These are phyloP conservation scores for Candida insectorum DNA, from an alignment of 805 yeast genomes.

Conservation along the genomic window DNA sequence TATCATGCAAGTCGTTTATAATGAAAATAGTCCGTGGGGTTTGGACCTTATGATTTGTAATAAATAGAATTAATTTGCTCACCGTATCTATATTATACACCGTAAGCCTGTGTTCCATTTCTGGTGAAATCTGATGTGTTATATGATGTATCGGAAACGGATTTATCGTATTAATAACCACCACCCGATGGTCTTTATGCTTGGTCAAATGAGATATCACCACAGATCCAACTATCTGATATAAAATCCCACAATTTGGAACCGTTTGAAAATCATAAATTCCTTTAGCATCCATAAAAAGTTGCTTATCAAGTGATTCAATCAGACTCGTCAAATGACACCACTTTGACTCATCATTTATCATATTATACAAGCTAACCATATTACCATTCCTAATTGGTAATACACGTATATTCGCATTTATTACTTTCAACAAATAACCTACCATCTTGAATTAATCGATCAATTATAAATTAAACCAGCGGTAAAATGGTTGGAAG, in stretches of 20 bases:
- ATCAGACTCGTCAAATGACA: slow-evolving; percentile 25
- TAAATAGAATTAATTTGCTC: slow-evolving; percentile 8
- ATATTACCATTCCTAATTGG: slow-evolving; percentile 10
- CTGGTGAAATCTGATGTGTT: slow-evolving; percentile 15
- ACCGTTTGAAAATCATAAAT: slow-evolving; percentile 36
- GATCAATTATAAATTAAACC: no score
- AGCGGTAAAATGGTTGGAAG: not conserved
- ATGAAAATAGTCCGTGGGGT: slow-evolving; percentile 18
- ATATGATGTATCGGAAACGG: slow-evolving; percentile 28
- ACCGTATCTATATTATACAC: slow-evolving; percentile 7
- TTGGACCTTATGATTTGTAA: slow-evolving; percentile 2
- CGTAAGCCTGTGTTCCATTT: slow-evolving; percentile 16
- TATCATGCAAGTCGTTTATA: slow-evolving; percentile 31
- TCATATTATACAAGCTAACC: slow-evolving; percentile 31
- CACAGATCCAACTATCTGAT: slow-evolving; percentile 19
- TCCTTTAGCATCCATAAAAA: slow-evolving; percentile 15
- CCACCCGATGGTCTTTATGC: slow-evolving; percentile 14
- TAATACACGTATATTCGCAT: no score
- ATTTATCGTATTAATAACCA: slow-evolving; percentile 28
- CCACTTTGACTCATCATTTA: slow-evolving; percentile 20
- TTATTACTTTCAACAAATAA: no score
- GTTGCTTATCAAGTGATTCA: slow-evolving; percentile 24
- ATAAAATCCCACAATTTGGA: slow-evolving; percentile 25
- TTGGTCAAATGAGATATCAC: slow-evolving; percentile 26
- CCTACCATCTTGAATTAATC: no score